phyloP scores from a whole-genome alignment of 176 grass and related monocot species.

The Canna indica region DNA sequence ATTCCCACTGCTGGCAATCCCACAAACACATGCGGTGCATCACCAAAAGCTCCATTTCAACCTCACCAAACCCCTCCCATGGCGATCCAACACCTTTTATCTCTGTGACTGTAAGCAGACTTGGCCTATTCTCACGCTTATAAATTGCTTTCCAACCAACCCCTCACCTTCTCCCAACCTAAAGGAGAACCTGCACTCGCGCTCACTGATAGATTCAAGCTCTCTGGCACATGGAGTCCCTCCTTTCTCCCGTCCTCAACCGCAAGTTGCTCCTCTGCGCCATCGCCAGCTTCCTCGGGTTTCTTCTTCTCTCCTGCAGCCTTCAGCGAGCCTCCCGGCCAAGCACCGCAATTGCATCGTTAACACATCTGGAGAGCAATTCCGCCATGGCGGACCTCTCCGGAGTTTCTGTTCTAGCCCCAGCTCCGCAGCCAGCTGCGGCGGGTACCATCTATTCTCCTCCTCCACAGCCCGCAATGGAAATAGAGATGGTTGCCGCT shows the following conservation, averaged over 20 bases:
- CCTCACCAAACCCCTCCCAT: not conserved
- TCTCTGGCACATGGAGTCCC: slow-evolving; percentile 15
- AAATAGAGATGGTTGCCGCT: too few relatives aligned
- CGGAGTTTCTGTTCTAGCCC: not conserved
- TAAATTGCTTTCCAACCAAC: slow-evolving; percentile 1
- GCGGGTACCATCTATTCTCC: too few relatives aligned
- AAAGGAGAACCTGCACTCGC: not conserved
- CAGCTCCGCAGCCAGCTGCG: not conserved
- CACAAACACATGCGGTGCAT: not conserved
- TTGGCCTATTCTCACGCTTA: too few relatives aligned
- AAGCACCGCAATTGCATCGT: not conserved
- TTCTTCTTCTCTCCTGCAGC: slow-evolving; percentile 25
- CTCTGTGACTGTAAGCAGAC: too few relatives aligned
- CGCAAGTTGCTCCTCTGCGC: slow-evolving; percentile 14
- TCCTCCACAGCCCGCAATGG: too few relatives aligned
- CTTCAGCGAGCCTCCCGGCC: not conserved
- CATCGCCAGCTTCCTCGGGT: slow-evolving; percentile 22
- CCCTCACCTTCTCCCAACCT: slow-evolving; percentile 36
- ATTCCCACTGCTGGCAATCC: not conserved
- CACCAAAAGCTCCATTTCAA: not conserved
- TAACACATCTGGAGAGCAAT: not conserved
- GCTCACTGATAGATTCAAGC: not conserved
- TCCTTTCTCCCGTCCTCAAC: slow-evolving; percentile 2
- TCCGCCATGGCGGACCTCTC: not conserved
- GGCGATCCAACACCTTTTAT: too few relatives aligned